Percentiles rank a stretch among this genome's conserved stretches.
Evolutionary conservation across 345 rosid genomes (phyloP).

Genomic region (Eucalyptus pauciflora): DNA sequence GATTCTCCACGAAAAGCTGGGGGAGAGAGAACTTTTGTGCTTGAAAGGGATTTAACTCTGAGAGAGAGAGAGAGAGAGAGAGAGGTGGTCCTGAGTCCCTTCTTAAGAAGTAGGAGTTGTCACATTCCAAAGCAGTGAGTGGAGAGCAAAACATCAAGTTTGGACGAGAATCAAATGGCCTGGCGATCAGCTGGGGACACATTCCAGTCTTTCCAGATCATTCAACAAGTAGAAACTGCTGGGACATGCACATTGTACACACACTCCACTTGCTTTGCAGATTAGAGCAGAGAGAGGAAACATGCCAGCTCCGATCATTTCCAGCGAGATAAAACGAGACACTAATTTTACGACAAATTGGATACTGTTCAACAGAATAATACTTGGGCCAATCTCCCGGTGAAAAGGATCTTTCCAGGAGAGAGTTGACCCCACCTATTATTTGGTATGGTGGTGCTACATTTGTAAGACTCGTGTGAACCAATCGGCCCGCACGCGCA

Average conservation of each 20-base stretch:
- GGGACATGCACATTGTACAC: background rate
- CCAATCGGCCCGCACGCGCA: background rate
- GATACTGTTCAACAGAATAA: background rate
- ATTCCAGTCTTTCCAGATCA: background rate
- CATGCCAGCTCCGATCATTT: background rate
- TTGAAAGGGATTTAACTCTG: background rate
- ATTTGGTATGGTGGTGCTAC: background rate
- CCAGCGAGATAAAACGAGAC: background rate
- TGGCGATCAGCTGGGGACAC: background rate
- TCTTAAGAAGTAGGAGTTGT: slow-evolving; percentile 1
- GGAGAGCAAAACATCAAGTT: background rate
- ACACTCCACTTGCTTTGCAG: background rate
- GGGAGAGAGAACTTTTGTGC: background rate
- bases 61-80: background rate
- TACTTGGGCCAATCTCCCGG: background rate
- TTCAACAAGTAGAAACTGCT: background rate
- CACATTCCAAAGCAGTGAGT: background rate
- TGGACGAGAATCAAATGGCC: background rate
- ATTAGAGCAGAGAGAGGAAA: background rate
- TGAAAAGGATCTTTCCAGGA: background rate
- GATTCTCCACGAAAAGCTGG: background rate
- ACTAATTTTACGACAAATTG: background rate
- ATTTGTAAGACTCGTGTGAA: background rate
- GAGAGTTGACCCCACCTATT: background rate
- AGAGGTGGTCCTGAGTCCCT: slow-evolving; percentile 2